Base-by-base conservation (phyloP, 306 rosid genomes). In the Alnus glutinosa region DNA sequence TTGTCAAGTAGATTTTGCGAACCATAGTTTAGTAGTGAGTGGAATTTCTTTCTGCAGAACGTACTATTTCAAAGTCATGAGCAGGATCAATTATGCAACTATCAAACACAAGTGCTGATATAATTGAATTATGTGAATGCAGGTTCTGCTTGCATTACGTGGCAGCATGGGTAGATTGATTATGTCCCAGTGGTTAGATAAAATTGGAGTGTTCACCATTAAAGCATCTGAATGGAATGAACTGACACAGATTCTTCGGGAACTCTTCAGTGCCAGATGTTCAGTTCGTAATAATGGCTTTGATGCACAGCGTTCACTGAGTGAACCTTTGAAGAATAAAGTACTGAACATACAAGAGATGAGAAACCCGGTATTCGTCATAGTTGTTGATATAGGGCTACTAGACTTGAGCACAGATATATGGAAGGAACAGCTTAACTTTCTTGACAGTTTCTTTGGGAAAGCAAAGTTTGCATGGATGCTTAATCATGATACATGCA, bases 181-280 rank as follows among this genome's bases (percentile, higher is more conserved):
- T 77, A 91, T 85, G 77, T 90, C 97, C 8, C 87, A 82, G 78
- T 95, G 99, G 99, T 78, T 96, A 74, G 80, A 82, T 69, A 93
- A 86, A 87, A 89, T 80, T 18, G 96, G 97, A 79, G 88, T 86
- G 51, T 81, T 83, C 83, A 84, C 92, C 62, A 64, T 96, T 81
- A 93, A 91, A 88, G 94, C 93, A 58, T 93, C 97, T 8, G 99
- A 96, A 77, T 96, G 99, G 99, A 96, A 96, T 75, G 99, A 90
- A 80, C 86, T 96, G 73, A 91, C 99, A 36, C 97, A 92, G 72
- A 77, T 89, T 77, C 92, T 96, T 73, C 79, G 88, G 63, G 91
- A 90, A 78, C 93, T 96, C 86, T 93, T 93, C 77, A 87, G 78
- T 55, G 88, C 82, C 68, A 89, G 83, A 83, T 92, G 82, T 66